Evolutionary conservation across 2,329 filamentous ascomycete species (phyloP), one percentile per base, ranked within the genome.

Genomic region (Xylogone sp.): DNA sequence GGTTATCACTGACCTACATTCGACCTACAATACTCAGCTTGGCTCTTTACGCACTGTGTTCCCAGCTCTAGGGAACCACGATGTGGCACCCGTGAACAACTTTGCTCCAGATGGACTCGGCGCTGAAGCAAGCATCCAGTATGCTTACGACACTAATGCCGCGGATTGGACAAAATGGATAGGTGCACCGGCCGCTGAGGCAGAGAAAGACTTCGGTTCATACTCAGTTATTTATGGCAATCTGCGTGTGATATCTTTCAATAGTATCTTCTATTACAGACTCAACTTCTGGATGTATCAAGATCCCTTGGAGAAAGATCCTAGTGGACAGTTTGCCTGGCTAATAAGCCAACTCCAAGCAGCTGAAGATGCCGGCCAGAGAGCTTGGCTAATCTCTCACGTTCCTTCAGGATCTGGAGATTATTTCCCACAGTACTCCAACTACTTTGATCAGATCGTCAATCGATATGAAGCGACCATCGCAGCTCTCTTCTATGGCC

Each of bases 231-330:
- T 68, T 19, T 58, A 67, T 4, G 24, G 43, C 31, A 65, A 68
- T 20, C 62, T 74, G 6, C 65, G 67, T 18, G 64, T 74, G 43
- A 73, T 74, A 50, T 72, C 70, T 4, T 62, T 73, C 52, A 73
- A 74, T 60, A 71, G 67, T 43, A 68, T 71, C 50, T 64, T 72
- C 51, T 73, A 69, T 56, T 73, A 73, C 57, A 69, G 59, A 19
- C 60, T 65, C 48, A 74, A 74, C 56, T 71, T 69, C 56, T 70
- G 66, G 59, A 53, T 68, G 42, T 74, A 69, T 52, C 61, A 66
- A 24, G 57, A 62, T 3, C 64, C 68, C 3, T 71, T 72, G 62
- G 61, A 68, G 24, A 57, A 52, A 12, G 71, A 74, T 52, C 71
- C 69, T 4, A 58, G 63, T 51, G 58, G 61, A 3, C 34, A 39